These are phyloP conservation scores for Lophium mytilinum DNA, from an alignment of 495 filamentous ascomycete species.

Conservation along the genomic window DNA sequence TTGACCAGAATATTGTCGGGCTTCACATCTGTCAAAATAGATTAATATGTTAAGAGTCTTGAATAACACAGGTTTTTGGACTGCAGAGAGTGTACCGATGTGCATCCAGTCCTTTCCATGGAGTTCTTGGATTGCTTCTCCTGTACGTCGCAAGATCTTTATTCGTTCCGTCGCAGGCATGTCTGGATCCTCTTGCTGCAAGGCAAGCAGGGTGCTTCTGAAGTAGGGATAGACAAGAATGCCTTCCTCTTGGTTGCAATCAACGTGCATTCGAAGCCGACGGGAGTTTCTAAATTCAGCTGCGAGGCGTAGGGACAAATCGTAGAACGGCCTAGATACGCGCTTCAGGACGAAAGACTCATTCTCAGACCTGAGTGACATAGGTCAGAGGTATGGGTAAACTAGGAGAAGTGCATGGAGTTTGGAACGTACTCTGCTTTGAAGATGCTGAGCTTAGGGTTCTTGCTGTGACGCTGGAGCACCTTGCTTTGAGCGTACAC, in stretches of 20 bases:
- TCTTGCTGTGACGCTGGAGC: conserved; percentile 24
- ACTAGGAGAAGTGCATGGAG: conserved; percentile 14
- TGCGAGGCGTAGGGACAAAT: conserved; percentile 25
- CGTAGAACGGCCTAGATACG: conserved; percentile 25
- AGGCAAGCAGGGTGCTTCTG: conserved; percentile 24
- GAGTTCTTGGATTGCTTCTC: conserved; percentile 32
- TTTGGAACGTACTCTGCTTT: conserved; percentile 28
- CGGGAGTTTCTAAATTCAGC: conserved; percentile 27
- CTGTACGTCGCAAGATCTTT: conserved; percentile 25
- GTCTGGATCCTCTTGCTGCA: conserved; percentile 24
- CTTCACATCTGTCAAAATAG: conserved; percentile 31
- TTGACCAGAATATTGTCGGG: conserved; percentile 34
- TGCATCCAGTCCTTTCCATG: conserved; percentile 29
- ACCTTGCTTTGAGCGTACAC: conserved; percentile 26
- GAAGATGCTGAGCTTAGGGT: conserved; percentile 26
- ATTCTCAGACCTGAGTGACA: conserved; percentile 24
- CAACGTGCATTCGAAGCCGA: conserved; percentile 29
- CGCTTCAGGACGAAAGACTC: conserved; percentile 30
- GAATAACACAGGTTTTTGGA: conserved; percentile 7
- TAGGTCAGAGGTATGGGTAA: conserved; percentile 22
- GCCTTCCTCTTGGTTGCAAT: conserved; percentile 26
- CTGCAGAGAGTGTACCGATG: conserved; percentile 23
- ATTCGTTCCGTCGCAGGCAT: conserved; percentile 22
- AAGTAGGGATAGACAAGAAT: conserved; percentile 30
- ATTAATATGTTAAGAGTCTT: conserved; percentile 22